phyloP scores from a whole-genome alignment of 768 basidiomycete genomes.

The Clitopilus passeckerianus region DNA sequence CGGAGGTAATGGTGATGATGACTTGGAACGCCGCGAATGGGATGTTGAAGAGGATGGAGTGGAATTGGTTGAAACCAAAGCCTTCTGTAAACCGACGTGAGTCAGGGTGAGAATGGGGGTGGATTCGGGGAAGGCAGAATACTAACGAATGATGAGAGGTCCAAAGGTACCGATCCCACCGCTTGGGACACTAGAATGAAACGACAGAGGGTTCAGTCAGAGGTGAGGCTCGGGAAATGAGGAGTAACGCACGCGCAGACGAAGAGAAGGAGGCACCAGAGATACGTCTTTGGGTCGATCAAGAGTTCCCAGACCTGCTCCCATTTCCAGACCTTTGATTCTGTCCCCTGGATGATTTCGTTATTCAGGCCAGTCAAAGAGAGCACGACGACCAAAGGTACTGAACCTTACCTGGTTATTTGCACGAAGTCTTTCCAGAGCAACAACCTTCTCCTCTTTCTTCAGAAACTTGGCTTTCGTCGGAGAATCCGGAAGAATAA shows the following conservation, averaged over 20 bases:
- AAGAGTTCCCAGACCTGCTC: slow-evolving; percentile 33
- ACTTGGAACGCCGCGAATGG: slow-evolving; percentile 35
- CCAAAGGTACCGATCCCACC: slow-evolving; percentile 41
- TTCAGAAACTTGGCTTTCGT: slow-evolving; percentile 33
- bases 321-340: slow-evolving; percentile 22
- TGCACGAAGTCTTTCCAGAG: slow-evolving; percentile 25
- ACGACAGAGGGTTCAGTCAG: slow-evolving; percentile 6
- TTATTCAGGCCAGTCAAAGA: too few species aligned
- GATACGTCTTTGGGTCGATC: slow-evolving; percentile 36
- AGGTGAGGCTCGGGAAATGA: background rate
- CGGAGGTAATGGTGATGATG: slow-evolving; percentile 20
- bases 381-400: too few species aligned
- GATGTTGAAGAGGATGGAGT: slow-evolving; percentile 27
- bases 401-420: slow-evolving; percentile 31
- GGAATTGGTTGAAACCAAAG: slow-evolving; percentile 29
- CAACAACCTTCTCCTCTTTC: slow-evolving; percentile 17
- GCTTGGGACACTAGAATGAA: slow-evolving; percentile 21
- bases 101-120: background rate
- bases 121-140: background rate
- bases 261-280: slow-evolving; percentile 37
- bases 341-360: slow-evolving; percentile 27
- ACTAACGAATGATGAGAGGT: slow-evolving; percentile 34
- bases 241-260: slow-evolving; percentile 28
- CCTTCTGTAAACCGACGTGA: slow-evolving; percentile 18
- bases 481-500: slow-evolving; percentile 40